Conservation (phyloP, 192 early-diverging fungal genomes). For the Thamnidium elegans region DNA sequence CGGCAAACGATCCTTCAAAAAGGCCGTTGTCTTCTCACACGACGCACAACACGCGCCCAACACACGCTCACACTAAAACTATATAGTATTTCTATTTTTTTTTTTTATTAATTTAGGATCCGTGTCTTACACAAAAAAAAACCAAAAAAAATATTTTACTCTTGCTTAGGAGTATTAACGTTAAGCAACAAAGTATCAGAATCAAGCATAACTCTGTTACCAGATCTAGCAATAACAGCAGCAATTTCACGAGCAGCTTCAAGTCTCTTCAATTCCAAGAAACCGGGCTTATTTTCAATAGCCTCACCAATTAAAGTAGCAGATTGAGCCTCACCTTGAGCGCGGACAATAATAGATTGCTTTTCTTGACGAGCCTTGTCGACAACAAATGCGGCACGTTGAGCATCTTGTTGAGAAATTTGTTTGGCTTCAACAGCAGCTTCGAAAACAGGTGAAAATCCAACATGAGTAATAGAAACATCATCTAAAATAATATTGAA, state of each 20-base stretch:
- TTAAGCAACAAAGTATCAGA: constrained; percentile 90
- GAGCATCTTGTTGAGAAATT: constrained; percentile 99
- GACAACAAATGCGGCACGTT: constrained; percentile 92
- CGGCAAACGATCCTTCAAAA: neutral
- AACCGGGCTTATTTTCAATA: constrained; percentile 96
- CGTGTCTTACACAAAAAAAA: neutral
- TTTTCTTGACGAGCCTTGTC: constrained; percentile 96
- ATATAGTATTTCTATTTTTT: neutral
- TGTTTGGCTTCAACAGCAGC: constrained; percentile 98
- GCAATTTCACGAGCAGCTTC: constrained; percentile 96
- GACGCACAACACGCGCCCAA: neutral
- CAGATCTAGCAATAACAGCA: constrained; percentile 70
- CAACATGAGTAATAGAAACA: constrained; percentile 95
- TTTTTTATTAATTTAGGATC: neutral
- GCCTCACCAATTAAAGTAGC: constrained; percentile 96
- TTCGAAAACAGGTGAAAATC: constrained; percentile 93
- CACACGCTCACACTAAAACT: neutral
- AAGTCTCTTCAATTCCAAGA: constrained; percentile 88
- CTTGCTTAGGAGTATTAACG: constrained; percentile 46
- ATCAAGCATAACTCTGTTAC: constrained; percentile 92
- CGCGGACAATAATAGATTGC: constrained; percentile 94
- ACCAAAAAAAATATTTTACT: neutral
- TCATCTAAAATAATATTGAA: constrained; percentile 96
- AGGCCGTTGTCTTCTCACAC: neutral
- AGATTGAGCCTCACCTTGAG: constrained; percentile 93